These are phyloP conservation scores for Corrigiola litoralis DNA, from an alignment of 179 eudicot genomes.

Conservation along the genomic window DNA sequence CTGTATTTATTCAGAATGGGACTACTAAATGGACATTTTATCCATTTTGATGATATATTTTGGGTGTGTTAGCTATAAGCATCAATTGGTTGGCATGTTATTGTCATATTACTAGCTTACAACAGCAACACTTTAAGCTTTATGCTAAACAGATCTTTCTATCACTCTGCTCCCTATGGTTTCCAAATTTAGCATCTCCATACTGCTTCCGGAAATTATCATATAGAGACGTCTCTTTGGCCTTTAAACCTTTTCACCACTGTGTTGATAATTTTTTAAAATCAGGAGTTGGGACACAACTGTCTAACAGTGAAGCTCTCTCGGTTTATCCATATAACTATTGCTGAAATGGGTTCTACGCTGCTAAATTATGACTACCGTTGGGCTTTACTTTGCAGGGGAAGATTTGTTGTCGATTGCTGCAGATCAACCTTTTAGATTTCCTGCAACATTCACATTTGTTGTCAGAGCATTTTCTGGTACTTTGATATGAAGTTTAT, in stretches of 20 bases:
- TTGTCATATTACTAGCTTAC: not conserved
- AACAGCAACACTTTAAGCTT: not conserved
- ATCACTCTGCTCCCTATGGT: not conserved
- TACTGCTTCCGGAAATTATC: not conserved
- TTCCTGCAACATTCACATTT: conserved; percentile 98
- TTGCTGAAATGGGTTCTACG: not conserved
- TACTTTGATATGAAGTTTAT: conserved; percentile 20
- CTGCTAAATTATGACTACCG: conserved; percentile 7
- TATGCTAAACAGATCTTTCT: not conserved
- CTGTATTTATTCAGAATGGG: not conserved
- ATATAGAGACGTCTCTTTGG: not conserved
- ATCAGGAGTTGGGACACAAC: not conserved
- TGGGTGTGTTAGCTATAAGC: too few relatives aligned
- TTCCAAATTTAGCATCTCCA: not conserved
- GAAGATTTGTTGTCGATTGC: conserved; percentile 91
- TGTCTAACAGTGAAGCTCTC: not conserved
- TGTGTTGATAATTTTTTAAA: not conserved
- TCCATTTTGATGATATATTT: too few relatives aligned
- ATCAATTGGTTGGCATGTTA: too few relatives aligned
- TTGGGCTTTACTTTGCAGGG: conserved; percentile 47
- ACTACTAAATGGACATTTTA: too few relatives aligned
- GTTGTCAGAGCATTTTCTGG: conserved; percentile 99
- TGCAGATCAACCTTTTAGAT: conserved; percentile 95
- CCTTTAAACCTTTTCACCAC: not conserved
- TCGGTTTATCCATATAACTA: not conserved